Conservation (phyloP, 116 monocot genomes). For the Iris pallida region DNA sequence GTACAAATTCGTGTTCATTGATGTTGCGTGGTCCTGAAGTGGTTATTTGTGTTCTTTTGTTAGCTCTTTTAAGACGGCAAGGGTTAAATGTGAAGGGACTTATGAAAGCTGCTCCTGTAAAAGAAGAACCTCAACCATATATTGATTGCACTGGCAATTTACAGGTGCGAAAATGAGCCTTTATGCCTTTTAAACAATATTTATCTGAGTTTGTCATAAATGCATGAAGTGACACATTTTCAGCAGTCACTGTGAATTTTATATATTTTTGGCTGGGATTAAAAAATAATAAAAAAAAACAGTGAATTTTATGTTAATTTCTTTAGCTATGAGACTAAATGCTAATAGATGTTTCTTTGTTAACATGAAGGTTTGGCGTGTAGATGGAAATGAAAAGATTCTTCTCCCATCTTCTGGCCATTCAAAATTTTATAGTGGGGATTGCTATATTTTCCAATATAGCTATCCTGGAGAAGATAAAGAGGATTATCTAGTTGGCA, state of each 20-base stretch:
- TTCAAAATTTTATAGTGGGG: slow-evolving; percentile 83
- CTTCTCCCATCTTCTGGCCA: slow-evolving; percentile 70
- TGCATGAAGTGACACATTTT: background rate
- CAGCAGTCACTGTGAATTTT: background rate
- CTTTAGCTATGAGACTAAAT: background rate
- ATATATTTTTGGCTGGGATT: background rate
- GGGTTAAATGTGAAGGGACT: slow-evolving; percentile 86
- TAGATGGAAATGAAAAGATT: slow-evolving; percentile 63
- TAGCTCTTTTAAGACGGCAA: slow-evolving; percentile 86
- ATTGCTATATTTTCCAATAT: slow-evolving; percentile 96
- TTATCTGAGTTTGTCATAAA: background rate
- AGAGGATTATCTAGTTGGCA: slow-evolving; percentile 83
- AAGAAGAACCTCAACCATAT: slow-evolving; percentile 86
- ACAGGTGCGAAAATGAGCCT: slow-evolving; percentile 42
- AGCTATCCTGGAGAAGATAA: slow-evolving; percentile 72
- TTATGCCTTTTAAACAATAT: background rate
- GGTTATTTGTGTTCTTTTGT: slow-evolving; percentile 4
- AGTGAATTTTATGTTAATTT: background rate
- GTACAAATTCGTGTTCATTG: background rate
- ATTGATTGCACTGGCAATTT: slow-evolving; percentile 94
- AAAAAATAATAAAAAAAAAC: no score
- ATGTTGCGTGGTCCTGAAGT: background rate
- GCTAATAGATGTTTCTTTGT: background rate
- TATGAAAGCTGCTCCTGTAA: slow-evolving; percentile 66
- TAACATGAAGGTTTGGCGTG: slow-evolving; percentile 64